These are phyloP conservation scores for Flaveria sonorensis DNA, from an alignment of 129 eudicot genomes.

Conservation along the genomic window DNA sequence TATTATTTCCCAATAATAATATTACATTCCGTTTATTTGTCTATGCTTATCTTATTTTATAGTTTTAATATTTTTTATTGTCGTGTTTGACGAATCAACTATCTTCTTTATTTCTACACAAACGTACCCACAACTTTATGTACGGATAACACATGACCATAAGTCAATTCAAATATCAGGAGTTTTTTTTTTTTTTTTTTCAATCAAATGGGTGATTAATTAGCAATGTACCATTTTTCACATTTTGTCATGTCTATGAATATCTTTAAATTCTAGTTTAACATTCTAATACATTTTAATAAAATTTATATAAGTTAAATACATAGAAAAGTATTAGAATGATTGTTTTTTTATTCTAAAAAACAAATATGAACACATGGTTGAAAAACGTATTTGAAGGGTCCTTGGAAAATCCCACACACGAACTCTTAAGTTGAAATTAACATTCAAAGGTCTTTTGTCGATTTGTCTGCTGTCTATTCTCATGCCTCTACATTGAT, in stretches of 20 bases:
- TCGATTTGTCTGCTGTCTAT: conserved; percentile 30
- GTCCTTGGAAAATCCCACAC: conserved; percentile 26
- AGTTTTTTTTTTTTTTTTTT: too few relatives aligned
- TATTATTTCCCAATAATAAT: too few relatives aligned
- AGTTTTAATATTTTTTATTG: too few relatives aligned
- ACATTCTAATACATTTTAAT: background rate
- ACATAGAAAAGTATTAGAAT: too few relatives aligned
- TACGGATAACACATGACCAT: background rate
- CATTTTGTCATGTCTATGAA: too few relatives aligned
- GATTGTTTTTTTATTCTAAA: background rate
- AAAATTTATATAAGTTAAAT: too few relatives aligned
- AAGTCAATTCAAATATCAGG: background rate
- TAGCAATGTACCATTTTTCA: background rate
- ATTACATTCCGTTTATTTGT: too few relatives aligned
- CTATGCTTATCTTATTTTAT: too few relatives aligned
- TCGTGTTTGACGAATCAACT: too few relatives aligned
- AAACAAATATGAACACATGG: conserved; percentile 17
- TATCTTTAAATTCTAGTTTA: background rate
- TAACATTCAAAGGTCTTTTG: conserved; percentile 38
- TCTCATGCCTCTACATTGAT: conserved; percentile 35
- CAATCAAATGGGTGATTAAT: background rate
- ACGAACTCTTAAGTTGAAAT: conserved; percentile 11
- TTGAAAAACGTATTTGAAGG: conserved; percentile 46
- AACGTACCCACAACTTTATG: too few relatives aligned
- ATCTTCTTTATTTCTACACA: too few relatives aligned